Evolutionary conservation across 208 protist species (phyloP).

Genomic region (Cochliopodium minus): DNA sequence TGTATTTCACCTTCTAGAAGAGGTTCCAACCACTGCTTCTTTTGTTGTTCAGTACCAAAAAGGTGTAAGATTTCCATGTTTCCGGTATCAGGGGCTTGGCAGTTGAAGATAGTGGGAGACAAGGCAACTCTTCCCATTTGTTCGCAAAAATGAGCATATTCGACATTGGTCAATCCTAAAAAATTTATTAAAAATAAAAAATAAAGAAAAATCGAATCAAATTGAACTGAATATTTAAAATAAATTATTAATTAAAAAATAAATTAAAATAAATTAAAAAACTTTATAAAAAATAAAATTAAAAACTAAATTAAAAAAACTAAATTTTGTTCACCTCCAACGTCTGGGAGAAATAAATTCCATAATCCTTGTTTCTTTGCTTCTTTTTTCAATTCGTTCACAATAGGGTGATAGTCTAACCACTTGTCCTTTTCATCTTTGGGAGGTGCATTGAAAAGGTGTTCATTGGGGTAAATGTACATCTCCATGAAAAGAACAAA

Average conservation of each 20-base stretch:
- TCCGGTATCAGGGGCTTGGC: slow-evolving; percentile 43
- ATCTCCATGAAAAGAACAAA: slow-evolving; percentile 35
- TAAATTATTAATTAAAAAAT: neutral
- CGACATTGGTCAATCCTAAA: neutral
- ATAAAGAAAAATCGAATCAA: neutral
- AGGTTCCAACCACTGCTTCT: slow-evolving; percentile 39
- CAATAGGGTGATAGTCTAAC: slow-evolving; percentile 19
- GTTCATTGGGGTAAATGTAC: slow-evolving; percentile 37
- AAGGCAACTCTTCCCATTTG: neutral
- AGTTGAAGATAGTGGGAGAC: slow-evolving; percentile 34
- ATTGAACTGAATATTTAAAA: neutral
- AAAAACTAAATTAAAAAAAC: neutral
- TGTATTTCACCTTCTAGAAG: slow-evolving; percentile 44
- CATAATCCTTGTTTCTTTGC: slow-evolving; percentile 41
- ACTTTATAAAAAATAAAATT: neutral
- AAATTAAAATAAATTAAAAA: neutral
- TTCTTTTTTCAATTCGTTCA: slow-evolving; percentile 44
- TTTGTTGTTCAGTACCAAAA: slow-evolving; percentile 38
- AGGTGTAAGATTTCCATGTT: slow-evolving; percentile 52
- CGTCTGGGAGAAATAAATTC: slow-evolving; percentile 52
- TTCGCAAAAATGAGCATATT: slow-evolving; percentile 1
- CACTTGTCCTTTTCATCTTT: slow-evolving; percentile 13
- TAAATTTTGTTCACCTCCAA: slow-evolving; percentile 7
- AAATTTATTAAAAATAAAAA: neutral
- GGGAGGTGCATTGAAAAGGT: no score